A percentile compares a stretch with the other conserved stretches of the same genome.
phyloP scores from a whole-genome alignment of 805 yeast genomes.

The Teunomyces panamensis region DNA sequence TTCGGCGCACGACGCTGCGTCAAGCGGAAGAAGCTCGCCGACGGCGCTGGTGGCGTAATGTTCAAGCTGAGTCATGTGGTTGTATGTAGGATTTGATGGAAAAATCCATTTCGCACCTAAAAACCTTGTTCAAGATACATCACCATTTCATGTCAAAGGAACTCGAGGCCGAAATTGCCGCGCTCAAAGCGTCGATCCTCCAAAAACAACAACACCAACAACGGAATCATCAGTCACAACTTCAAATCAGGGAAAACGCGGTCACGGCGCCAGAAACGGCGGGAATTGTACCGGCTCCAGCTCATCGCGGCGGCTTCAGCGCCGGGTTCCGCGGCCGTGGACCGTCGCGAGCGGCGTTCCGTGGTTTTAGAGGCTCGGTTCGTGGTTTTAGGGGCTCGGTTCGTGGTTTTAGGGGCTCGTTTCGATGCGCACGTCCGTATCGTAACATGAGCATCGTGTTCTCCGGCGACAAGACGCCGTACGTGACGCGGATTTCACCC shows the following conservation, averaged over 20 bases:
- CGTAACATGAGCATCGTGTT: conserved; percentile 32
- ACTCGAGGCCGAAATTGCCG: conserved; percentile 29
- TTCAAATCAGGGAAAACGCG: neutral
- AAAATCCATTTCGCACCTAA: neutral
- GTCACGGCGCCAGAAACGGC: too few relatives aligned
- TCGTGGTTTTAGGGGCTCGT: too few relatives aligned
- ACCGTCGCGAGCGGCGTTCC: too few relatives aligned
- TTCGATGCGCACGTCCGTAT: conserved; percentile 6
- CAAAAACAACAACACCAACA: conserved; percentile 13
- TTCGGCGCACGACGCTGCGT: conserved; percentile 52
- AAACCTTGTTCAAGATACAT: neutral
- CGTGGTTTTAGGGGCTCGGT: neutral
- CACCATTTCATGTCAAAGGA: conserved; percentile 9
- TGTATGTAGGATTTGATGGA: neutral
- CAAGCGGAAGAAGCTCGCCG: conserved; percentile 51
- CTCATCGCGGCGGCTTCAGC: neutral
- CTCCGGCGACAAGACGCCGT: conserved; percentile 9
- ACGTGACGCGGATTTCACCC: conserved; percentile 28
- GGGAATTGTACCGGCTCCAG: too few relatives aligned
- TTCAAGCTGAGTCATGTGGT: conserved; percentile 14
- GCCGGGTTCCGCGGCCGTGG: conserved; percentile 1
- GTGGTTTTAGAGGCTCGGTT: too few relatives aligned
- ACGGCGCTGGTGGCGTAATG: conserved; percentile 27
- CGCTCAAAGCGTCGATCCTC: conserved; percentile 23
- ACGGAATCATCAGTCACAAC: neutral